Evolutionary conservation across 2,329 filamentous ascomycete species (phyloP).

Genomic region (Oidium heveae): DNA sequence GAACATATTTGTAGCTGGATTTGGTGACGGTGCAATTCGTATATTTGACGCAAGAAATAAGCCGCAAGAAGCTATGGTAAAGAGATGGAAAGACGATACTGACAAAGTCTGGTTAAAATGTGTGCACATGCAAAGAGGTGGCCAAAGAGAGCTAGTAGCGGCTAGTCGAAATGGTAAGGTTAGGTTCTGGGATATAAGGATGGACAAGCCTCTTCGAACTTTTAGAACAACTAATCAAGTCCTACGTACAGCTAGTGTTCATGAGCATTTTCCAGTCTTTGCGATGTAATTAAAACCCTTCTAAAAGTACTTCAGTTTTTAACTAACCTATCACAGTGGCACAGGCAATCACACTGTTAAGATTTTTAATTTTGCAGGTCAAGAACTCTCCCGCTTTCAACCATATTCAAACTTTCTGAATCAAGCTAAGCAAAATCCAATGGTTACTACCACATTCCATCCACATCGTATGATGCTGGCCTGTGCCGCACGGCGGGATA

Average conservation of each 20-base stretch:
- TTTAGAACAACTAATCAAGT: conserved; percentile 54
- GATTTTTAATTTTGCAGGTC: conserved; percentile 71
- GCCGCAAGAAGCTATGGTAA: conserved; percentile 76
- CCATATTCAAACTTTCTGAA: conserved; percentile 76
- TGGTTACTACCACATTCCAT: conserved; percentile 80
- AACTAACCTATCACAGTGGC: conserved; percentile 30
- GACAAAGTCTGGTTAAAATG: conserved; percentile 81
- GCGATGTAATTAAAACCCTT: conserved; percentile 42
- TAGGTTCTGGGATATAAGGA: conserved; percentile 85
- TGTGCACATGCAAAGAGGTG: conserved; percentile 89
- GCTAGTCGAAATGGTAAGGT: conserved; percentile 85
- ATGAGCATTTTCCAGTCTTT: conserved; percentile 92
- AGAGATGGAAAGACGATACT: conserved; percentile 65
- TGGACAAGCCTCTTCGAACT: conserved; percentile 50
- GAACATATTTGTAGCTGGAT: conserved; percentile 85
- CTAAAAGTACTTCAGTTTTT: background rate
- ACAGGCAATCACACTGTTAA: conserved; percentile 74
- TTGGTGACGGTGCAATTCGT: conserved; percentile 80
- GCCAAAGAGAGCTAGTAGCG: conserved; percentile 70
- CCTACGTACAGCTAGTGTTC: conserved; percentile 65
- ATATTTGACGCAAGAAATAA: conserved; percentile 77
- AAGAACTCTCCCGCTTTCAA: conserved; percentile 58
- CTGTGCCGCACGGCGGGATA: conserved; percentile 63
- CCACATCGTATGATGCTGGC: conserved; percentile 82
- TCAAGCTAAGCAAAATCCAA: conserved; percentile 55